Percentiles rank a stretch among this genome's conserved stretches.
phyloP scores from a whole-genome alignment of 2,329 filamentous ascomycete species.

The Pseudogymnoascus sp. region DNA sequence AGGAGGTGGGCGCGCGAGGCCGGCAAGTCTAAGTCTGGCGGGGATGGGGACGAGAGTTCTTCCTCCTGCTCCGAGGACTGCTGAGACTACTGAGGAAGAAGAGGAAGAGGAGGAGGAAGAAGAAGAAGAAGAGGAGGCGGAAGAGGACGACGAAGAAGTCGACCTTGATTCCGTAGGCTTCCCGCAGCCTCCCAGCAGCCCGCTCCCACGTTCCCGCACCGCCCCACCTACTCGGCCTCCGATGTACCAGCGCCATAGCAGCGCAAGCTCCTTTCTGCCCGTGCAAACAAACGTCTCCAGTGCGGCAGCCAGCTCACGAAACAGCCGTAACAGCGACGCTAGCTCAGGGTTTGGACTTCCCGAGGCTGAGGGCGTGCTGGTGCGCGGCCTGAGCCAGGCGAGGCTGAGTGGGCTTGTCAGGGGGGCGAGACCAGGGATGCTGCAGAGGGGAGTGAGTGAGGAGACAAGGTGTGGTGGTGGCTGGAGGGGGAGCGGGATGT shows the following conservation, averaged over 20 bases:
- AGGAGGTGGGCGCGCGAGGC: not conserved
- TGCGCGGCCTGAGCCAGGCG: conserved; percentile 1
- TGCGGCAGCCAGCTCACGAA: not conserved
- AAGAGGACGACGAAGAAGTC: conserved; percentile 36
- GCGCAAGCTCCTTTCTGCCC: not conserved
- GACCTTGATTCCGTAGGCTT: not conserved
- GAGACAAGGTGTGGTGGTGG: not conserved
- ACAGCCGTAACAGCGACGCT: not conserved
- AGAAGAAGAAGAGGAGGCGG: conserved; percentile 49
- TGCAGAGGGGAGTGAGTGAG: not conserved
- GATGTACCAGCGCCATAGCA: not conserved
- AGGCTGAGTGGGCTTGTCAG: not conserved
- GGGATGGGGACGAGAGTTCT: not conserved
- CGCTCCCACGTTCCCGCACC: not conserved
- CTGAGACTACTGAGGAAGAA: conserved; percentile 14
- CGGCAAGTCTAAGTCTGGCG: not conserved
- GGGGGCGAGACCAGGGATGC: not conserved
- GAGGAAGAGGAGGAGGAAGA: conserved; percentile 44
- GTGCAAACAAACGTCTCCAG: conserved; percentile 1
- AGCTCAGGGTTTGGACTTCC: not conserved
- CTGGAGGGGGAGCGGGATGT: conserved; percentile 1
- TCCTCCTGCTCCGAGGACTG: conserved; percentile 4
- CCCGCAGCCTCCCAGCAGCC: not conserved
- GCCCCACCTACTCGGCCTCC: not conserved
- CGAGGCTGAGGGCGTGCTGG: not conserved